Conservation (phyloP, 1,284 basidiomycete species). For the Sanghuangporus sanghuang region DNA sequence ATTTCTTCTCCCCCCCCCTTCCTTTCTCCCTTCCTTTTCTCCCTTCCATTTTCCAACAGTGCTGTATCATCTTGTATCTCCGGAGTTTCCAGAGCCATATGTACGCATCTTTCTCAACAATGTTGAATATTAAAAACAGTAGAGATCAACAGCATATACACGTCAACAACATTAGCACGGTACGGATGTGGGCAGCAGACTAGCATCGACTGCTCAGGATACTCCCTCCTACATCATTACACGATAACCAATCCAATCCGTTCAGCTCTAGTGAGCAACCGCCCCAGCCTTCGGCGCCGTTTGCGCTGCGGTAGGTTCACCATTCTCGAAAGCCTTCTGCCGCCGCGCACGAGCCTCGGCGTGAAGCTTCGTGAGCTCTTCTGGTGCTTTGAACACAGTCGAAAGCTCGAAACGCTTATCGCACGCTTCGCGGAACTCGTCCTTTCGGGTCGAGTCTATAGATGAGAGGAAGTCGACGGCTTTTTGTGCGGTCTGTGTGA, state of each 20-base stretch:
- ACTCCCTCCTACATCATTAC: no score
- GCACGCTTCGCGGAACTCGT: conserved; percentile 54
- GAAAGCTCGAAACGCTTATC: conserved; percentile 52
- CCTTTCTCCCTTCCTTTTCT: no score
- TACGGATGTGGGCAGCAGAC: no score
- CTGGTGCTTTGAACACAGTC: conserved; percentile 54
- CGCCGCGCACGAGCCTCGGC: background rate
- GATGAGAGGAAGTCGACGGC: conserved; percentile 42
- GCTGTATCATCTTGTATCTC: no score
- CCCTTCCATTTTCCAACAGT: no score
- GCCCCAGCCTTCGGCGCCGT: background rate
- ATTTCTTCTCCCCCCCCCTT: no score
- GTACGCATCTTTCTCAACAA: no score
- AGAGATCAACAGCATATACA: no score
- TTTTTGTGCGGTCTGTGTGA: conserved; percentile 41
- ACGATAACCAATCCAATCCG: background rate
- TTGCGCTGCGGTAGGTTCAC: background rate
- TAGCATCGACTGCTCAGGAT: no score
- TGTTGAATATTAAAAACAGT: no score
- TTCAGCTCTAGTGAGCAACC: background rate
- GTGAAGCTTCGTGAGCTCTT: conserved; percentile 34
- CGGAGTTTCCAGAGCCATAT: no score
- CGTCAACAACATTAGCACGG: no score
- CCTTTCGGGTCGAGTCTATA: conserved; percentile 45
- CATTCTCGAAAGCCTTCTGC: background rate